phyloP scores from a whole-genome alignment of 2,329 filamentous ascomycete species.

The Fragosphaeria purpurea region DNA sequence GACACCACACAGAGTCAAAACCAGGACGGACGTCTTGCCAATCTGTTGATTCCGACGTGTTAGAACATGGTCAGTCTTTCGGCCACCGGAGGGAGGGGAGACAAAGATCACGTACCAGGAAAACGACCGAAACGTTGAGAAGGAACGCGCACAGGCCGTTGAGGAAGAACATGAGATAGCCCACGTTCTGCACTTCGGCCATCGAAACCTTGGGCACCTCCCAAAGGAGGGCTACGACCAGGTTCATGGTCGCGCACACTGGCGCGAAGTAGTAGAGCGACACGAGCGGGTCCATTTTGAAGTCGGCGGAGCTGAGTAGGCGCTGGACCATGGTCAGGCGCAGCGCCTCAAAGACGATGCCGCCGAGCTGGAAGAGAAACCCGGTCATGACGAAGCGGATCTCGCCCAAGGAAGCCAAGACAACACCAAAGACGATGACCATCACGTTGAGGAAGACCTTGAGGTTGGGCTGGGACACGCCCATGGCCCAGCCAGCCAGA shows the following conservation, averaged over 20 bases:
- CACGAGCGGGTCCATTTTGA: slow-evolving; percentile 86
- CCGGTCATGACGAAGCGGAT: slow-evolving; percentile 81
- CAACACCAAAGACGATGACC: slow-evolving; percentile 85
- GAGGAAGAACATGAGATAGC: slow-evolving; percentile 59
- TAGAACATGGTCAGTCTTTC: slow-evolving; percentile 12
- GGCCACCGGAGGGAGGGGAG: slow-evolving; percentile 8
- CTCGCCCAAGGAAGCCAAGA: slow-evolving; percentile 91
- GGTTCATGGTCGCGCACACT: slow-evolving; percentile 75
- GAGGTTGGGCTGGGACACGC: slow-evolving; percentile 72
- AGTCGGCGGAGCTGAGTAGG: slow-evolving; percentile 70
- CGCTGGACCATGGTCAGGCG: slow-evolving; percentile 78
- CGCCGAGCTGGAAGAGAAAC: slow-evolving; percentile 68
- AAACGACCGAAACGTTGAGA: slow-evolving; percentile 77
- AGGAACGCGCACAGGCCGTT: slow-evolving; percentile 73
- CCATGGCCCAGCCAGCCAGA: slow-evolving; percentile 78
- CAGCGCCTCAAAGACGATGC: slow-evolving; percentile 72
- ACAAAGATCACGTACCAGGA: slow-evolving; percentile 52
- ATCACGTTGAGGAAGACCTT: slow-evolving; percentile 88
- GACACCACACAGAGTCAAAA: slow-evolving; percentile 78
- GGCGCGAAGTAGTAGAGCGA: slow-evolving; percentile 87
- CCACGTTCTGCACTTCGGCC: slow-evolving; percentile 63
- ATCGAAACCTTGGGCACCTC: slow-evolving; percentile 62
- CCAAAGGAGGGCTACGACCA: slow-evolving; percentile 59
- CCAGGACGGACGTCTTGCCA: slow-evolving; percentile 76
- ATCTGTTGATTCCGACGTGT: slow-evolving; percentile 42